Conservation (phyloP, 139 green algal genomes). For the Nannochloris sp. region DNA sequence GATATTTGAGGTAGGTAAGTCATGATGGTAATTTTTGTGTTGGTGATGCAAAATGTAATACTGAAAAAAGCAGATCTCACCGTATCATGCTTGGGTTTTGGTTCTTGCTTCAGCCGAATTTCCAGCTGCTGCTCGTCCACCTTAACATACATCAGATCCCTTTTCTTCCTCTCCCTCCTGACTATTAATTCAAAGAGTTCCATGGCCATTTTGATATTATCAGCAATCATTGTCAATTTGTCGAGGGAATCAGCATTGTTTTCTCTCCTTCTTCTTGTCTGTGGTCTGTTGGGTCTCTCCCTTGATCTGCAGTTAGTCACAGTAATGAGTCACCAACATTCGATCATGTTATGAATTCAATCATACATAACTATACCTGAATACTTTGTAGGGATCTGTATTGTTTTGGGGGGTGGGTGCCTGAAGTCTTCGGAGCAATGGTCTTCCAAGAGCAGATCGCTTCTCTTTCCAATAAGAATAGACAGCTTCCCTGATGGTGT, state of each 20-base stretch:
- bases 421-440: slow-evolving; percentile 77
- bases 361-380: slow-evolving; percentile 53
- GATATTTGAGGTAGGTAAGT: background rate
- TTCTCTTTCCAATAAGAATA: slow-evolving; percentile 90
- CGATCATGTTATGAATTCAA: background rate
- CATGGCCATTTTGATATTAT: slow-evolving; percentile 53
- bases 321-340: background rate
- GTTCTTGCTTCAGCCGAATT: slow-evolving; percentile 46
- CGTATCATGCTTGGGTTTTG: slow-evolving; percentile 17
- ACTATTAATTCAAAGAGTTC: slow-evolving; percentile 54
- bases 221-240: slow-evolving; percentile 61
- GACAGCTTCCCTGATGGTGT: slow-evolving; percentile 44
- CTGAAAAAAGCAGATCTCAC: slow-evolving; percentile 1
- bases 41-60: background rate
- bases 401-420: slow-evolving; percentile 70
- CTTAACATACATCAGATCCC: slow-evolving; percentile 48
- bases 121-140: slow-evolving; percentile 51
- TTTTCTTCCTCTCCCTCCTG: slow-evolving; percentile 63
- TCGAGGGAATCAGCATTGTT: slow-evolving; percentile 71
- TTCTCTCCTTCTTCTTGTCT: slow-evolving; percentile 74
- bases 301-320: slow-evolving; percentile 38
- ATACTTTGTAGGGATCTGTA: slow-evolving; percentile 90
- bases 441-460: slow-evolving; percentile 59
- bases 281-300: slow-evolving; percentile 77
- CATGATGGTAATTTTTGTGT: background rate